phyloP scores from a whole-genome alignment of 805 yeast genomes.

The Brettanomyces sp. region DNA sequence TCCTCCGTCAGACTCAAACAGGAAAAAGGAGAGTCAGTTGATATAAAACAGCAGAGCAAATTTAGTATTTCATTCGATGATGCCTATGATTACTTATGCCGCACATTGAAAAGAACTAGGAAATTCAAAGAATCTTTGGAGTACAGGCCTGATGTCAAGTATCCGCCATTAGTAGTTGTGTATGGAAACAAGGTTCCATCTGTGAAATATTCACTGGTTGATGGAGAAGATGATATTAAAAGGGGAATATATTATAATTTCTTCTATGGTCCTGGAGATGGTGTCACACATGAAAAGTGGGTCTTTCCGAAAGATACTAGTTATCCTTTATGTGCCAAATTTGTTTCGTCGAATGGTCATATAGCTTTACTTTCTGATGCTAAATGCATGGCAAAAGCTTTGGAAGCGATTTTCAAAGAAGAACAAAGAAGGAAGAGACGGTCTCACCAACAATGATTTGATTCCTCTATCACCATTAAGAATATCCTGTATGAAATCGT shows the following conservation, averaged over 20 bases:
- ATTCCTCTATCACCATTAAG: no score
- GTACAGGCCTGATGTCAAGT: slow-evolving; percentile 36
- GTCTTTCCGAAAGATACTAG: slow-evolving; percentile 53
- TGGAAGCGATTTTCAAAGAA: slow-evolving; percentile 52
- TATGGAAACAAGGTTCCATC: slow-evolving; percentile 81
- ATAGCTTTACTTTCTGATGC: slow-evolving; percentile 72
- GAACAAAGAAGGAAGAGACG: slow-evolving; percentile 26
- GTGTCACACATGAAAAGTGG: slow-evolving; percentile 80
- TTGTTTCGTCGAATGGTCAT: slow-evolving; percentile 63
- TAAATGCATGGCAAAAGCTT: slow-evolving; percentile 61
- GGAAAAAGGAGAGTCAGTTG: slow-evolving; percentile 16
- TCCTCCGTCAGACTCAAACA: slow-evolving; percentile 24
- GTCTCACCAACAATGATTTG: no score
- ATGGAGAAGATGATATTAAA: slow-evolving; percentile 49
- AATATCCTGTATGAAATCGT: no score
- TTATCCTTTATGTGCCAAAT: slow-evolving; percentile 61
- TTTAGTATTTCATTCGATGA: slow-evolving; percentile 38
- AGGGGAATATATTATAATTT: slow-evolving; percentile 70
- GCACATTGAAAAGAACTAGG: slow-evolving; percentile 53
- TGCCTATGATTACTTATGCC: slow-evolving; percentile 52
- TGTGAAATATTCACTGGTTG: slow-evolving; percentile 68
- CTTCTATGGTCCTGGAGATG: slow-evolving; percentile 87
- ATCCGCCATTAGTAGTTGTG: slow-evolving; percentile 80
- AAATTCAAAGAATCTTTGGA: slow-evolving; percentile 47
- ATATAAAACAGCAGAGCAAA: slow-evolving; percentile 20